Percentiles rank a stretch among this genome's conserved stretches.
Conservation (phyloP, 371 early-diverging fungal genomes). For the Rhizopus sp. region DNA sequence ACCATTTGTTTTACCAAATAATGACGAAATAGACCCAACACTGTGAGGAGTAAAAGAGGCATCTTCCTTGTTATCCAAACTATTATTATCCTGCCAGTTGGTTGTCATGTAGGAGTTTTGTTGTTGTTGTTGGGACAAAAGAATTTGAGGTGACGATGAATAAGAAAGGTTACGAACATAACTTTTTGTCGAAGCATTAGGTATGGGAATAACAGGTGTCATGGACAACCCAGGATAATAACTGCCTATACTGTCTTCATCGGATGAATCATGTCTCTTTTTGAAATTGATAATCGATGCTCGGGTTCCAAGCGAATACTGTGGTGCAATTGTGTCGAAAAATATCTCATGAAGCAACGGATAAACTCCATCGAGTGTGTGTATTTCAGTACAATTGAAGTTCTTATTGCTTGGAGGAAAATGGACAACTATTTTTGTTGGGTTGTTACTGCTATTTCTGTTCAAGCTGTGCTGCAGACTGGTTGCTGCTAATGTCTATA, state of each 20-base stretch:
- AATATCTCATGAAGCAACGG: too few relatives aligned
- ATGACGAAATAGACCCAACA: slow-evolving; percentile 32
- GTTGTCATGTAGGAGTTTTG: slow-evolving; percentile 15
- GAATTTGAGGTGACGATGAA: slow-evolving; percentile 10
- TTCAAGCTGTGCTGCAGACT: too few relatives aligned
- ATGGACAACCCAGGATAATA: slow-evolving; percentile 17
- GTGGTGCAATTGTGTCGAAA: too few relatives aligned
- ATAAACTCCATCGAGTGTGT: too few relatives aligned
- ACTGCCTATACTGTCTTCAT: neutral
- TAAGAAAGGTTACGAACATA: slow-evolving; percentile 11
- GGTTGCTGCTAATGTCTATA: too few relatives aligned
- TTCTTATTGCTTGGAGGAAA: too few relatives aligned
- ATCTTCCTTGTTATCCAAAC: slow-evolving; percentile 6
- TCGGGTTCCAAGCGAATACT: too few relatives aligned
- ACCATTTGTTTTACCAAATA: slow-evolving; percentile 18
- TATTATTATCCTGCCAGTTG: slow-evolving; percentile 12
- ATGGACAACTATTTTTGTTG: too few relatives aligned
- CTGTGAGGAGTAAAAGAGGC: slow-evolving; percentile 12
- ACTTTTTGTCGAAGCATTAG: slow-evolving; percentile 25
- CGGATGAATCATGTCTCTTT: too few relatives aligned
- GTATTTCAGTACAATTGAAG: too few relatives aligned
- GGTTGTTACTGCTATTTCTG: too few relatives aligned
- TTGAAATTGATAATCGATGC: too few relatives aligned
- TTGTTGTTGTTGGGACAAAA: slow-evolving; percentile 6
- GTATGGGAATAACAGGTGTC: slow-evolving; percentile 32